Evolutionary conservation across 768 basidiomycete species (phyloP).

Genomic region (Neoboletus subvelutipes): DNA sequence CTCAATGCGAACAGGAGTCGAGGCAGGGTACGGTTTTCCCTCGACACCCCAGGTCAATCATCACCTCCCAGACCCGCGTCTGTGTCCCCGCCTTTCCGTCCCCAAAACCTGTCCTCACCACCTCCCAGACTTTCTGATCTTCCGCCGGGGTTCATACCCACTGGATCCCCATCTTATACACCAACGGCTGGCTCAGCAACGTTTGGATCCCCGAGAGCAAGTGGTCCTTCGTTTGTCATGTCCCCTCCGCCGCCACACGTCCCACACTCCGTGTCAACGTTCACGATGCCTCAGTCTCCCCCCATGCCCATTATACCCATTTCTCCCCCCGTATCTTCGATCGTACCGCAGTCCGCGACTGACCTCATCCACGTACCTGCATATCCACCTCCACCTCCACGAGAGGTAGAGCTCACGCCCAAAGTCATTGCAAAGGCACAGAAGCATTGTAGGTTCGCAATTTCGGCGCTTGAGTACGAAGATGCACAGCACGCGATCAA

Average conservation of each 20-base stretch:
- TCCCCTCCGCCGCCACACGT: slow-evolving; percentile 22
- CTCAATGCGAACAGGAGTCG: slow-evolving; percentile 6
- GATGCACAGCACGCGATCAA: slow-evolving; percentile 83
- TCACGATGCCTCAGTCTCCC: slow-evolving; percentile 20
- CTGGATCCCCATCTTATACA: slow-evolving; percentile 19
- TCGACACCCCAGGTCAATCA: slow-evolving; percentile 15
- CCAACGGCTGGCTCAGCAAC: slow-evolving; percentile 8
- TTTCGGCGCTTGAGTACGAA: slow-evolving; percentile 95
- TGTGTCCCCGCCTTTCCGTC: slow-evolving; percentile 11
- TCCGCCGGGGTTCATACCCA: slow-evolving; percentile 32
- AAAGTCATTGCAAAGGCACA: slow-evolving; percentile 71
- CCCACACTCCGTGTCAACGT: slow-evolving; percentile 11
- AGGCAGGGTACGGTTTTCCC: slow-evolving; percentile 19
- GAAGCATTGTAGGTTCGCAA: slow-evolving; percentile 91
- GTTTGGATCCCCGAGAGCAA: slow-evolving; percentile 7
- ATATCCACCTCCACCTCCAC: slow-evolving; percentile 23
- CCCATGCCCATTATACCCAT: slow-evolving; percentile 11
- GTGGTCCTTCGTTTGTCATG: slow-evolving; percentile 7
- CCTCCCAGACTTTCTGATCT: slow-evolving; percentile 19
- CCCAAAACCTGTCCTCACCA: slow-evolving; percentile 15
- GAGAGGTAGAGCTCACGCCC: slow-evolving; percentile 54
- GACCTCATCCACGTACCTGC: slow-evolving; percentile 15
- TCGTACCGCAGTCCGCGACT: neutral
- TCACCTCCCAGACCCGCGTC: slow-evolving; percentile 13
- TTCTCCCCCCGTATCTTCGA: neutral